Percentiles rank a stretch among this genome's conserved stretches.
Evolutionary conservation across 768 basidiomycete species (phyloP).

Genomic region (Tricholoma flavovirens): DNA sequence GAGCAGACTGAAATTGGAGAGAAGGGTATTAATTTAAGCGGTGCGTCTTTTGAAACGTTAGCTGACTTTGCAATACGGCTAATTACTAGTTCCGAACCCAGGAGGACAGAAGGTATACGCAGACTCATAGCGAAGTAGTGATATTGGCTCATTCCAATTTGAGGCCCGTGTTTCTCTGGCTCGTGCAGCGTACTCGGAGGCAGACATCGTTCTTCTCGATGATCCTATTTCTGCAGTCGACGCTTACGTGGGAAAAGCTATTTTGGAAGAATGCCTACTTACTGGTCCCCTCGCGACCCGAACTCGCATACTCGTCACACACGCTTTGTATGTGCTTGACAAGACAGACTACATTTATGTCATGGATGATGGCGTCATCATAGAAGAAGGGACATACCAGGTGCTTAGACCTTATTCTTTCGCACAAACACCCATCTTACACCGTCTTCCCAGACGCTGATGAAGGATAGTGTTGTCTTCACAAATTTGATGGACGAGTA

Average conservation of each 20-base stretch:
- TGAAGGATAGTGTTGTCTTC: conserved; percentile 37
- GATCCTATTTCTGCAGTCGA: conserved; percentile 83
- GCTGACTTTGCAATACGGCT: not conserved
- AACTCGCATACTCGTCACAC: conserved; percentile 60
- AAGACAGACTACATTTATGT: conserved; percentile 60
- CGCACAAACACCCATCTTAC: not conserved
- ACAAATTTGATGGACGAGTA: conserved; percentile 52
- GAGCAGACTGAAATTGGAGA: conserved; percentile 72
- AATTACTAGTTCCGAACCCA: conserved; percentile 6
- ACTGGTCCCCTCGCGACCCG: conserved; percentile 44
- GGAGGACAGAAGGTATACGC: conserved; percentile 32
- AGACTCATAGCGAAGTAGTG: conserved; percentile 9
- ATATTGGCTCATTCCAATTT: conserved; percentile 9
- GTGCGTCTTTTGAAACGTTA: conserved; percentile 16
- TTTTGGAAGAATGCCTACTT: conserved; percentile 57
- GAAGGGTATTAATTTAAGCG: conserved; percentile 66
- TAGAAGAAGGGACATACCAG: conserved; percentile 56
- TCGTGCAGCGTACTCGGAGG: conserved; percentile 66
- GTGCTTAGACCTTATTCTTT: conserved; percentile 18
- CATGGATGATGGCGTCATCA: conserved; percentile 51
- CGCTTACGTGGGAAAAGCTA: conserved; percentile 63
- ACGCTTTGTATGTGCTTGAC: conserved; percentile 50
- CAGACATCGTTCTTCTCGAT: conserved; percentile 74
- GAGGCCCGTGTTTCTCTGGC: conserved; percentile 72
- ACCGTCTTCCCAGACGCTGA: conserved; percentile 32